Evolutionary conservation across 1,284 basidiomycete species (phyloP), one percentile per base, ranked within the genome.

Genomic region (Gomphus bonarii): DNA sequence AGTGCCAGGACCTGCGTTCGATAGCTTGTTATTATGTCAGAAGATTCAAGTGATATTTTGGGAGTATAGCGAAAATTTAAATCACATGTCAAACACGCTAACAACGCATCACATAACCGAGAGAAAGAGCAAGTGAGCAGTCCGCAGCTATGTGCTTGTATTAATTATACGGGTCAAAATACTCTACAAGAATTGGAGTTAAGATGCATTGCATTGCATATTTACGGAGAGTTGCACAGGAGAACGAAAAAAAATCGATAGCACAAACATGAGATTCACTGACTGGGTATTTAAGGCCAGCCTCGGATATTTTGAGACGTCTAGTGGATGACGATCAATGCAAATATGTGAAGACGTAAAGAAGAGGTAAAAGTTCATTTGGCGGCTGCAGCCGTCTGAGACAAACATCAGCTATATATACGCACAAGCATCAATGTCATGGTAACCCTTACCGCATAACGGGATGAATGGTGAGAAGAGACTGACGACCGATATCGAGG

Each of bases 401-500:
- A 36, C 2, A 49, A 46, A 36, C 14, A 5, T 49, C 28, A 49
- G 38, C 28, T 25, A 25, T 25, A 54, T 30, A 43, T 20, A 22
- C 43, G 11, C n/a, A 48, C 16, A 44, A n/a, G 10, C 42, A 44
- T 4, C 42, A 44, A 22, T 6, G 54, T 28, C 18, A 40, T 42
- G 25, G n/a, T n/a, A 11, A 51, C 10, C 30, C 55, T 57, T 14
- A 57, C 55, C 31, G 25, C 49, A 28, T 57, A 57, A n/a, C 55
- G 55, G 11, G 48, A 30, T 38, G 55, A 57, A 43, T 49, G 47
- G 30, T 57, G 55, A n/a, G 42, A 46, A n/a, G 38, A 50, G 18
- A 57, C 55, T 28, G 55, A 51, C 16, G 55, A 43, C 25, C 55
- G 42, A 35, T 57, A 57, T n/a, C 55, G 55, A 43, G 55, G 55